Evolutionary conservation across 2,329 filamentous ascomycete species (phyloP).

Genomic region (Colletotrichum lentis): DNA sequence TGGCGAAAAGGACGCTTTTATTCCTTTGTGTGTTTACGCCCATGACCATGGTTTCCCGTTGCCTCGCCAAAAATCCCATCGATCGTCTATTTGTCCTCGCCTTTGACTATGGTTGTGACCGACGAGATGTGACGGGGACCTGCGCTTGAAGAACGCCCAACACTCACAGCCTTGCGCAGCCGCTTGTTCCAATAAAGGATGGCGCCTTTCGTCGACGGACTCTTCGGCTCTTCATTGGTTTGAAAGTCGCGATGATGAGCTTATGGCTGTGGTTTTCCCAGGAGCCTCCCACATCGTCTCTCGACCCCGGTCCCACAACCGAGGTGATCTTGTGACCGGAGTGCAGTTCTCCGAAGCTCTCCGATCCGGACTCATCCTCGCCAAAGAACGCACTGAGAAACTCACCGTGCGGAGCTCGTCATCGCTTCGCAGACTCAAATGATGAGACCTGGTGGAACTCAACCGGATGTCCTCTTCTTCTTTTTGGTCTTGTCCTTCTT

Average conservation of each 20-base stretch:
- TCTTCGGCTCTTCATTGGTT: too few species aligned
- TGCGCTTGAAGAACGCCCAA: background rate
- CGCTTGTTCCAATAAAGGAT: too few species aligned
- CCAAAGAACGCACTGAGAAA: background rate
- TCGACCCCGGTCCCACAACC: background rate
- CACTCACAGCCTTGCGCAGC: background rate
- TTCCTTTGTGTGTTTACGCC: background rate
- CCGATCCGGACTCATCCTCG: background rate
- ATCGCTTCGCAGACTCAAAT: background rate
- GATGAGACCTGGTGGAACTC: background rate
- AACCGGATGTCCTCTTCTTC: slow-evolving; percentile 23
- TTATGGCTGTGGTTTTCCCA: background rate
- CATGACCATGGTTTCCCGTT: background rate
- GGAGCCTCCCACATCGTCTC: background rate
- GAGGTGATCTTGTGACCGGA: background rate
- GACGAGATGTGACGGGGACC: background rate
- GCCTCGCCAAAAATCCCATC: background rate
- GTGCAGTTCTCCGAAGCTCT: background rate
- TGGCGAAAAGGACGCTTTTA: background rate
- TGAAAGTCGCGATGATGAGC: too few species aligned
- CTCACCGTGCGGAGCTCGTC: too few species aligned
- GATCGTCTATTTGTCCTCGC: background rate
- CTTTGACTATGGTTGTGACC: too few species aligned
- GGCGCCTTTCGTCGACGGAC: background rate
- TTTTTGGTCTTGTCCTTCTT: slow-evolving; percentile 22